phyloP scores from a whole-genome alignment of 345 rosid species.

The Fremontodendron californicum region DNA sequence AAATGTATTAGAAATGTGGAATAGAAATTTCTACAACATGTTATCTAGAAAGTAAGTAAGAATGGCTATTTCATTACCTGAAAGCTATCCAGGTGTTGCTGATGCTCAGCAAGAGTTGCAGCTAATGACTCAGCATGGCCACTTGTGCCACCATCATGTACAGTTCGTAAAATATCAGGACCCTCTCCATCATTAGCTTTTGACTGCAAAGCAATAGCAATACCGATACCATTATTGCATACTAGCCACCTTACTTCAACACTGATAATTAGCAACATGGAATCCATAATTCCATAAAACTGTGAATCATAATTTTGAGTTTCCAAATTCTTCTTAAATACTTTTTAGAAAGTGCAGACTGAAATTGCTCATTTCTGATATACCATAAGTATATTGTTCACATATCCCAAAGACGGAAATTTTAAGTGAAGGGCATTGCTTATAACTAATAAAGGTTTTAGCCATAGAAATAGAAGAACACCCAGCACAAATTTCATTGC shows the following conservation, averaged over 20 bases:
- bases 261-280: neutral
- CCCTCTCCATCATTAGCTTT: constrained; percentile 98
- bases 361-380: neutral
- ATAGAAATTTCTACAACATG: too few species aligned
- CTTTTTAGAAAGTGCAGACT: neutral
- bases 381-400: neutral
- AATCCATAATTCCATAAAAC: constrained; percentile 2
- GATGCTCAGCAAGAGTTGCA: constrained; percentile 87
- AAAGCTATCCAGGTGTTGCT: constrained; percentile 96
- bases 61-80: constrained; percentile 48
- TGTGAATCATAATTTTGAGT: neutral
- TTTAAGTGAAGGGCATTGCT: neutral
- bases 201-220: constrained; percentile 47
- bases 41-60: too few species aligned
- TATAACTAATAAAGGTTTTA: neutral
- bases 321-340: neutral
- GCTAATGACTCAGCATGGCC: constrained; percentile 92
- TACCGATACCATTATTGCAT: constrained; percentile 9
- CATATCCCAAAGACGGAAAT: neutral
- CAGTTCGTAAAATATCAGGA: constrained; percentile 83
- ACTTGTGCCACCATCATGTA: constrained; percentile 65
- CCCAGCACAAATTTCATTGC: neutral
- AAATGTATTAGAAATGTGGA: constrained; percentile 23
- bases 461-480: neutral
- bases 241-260: neutral